phyloP scores from a whole-genome alignment of 2,329 filamentous ascomycete species.

The Tolypocladium guangdongense region DNA sequence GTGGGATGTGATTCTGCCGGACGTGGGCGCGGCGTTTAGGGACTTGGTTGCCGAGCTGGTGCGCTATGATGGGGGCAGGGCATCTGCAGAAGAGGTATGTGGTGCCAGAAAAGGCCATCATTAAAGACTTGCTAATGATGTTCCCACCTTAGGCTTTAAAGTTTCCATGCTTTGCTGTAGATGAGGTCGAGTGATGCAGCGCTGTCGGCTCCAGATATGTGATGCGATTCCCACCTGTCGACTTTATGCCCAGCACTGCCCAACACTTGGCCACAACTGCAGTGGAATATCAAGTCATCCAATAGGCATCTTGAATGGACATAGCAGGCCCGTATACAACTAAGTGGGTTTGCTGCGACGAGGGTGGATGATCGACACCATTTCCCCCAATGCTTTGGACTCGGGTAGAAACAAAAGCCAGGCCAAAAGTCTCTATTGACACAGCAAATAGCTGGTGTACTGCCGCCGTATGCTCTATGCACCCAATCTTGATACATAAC shows the following conservation, averaged over 20 bases:
- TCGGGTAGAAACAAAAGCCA: not conserved
- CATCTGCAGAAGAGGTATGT: constrained; percentile 45
- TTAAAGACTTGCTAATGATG: not conserved
- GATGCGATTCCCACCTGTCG: no score
- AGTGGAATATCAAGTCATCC: no score
- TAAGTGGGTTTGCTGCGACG: not conserved
- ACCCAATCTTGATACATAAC: not conserved
- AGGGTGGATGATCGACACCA: no score
- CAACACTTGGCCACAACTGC: not conserved
- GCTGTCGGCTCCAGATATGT: not conserved
- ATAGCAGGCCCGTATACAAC: not conserved
- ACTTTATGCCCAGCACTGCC: no score
- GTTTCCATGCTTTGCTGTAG: constrained; percentile 8
- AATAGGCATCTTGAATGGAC: not conserved
- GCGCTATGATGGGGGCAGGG: constrained; percentile 58
- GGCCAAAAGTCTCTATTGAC: not conserved
- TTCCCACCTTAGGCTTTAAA: constrained; percentile 12
- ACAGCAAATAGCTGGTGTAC: not conserved
- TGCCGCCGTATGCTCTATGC: not conserved
- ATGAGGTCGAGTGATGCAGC: not conserved
- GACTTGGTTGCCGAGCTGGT: constrained; percentile 60
- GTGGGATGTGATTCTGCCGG: constrained; percentile 63
- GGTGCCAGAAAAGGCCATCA: not conserved
- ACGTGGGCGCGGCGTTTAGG: constrained; percentile 44
- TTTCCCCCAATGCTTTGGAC: no score